These are phyloP conservation scores for Gonapodya sp. DNA, from an alignment of 192 early-diverging fungal genomes.

Conservation along the genomic window DNA sequence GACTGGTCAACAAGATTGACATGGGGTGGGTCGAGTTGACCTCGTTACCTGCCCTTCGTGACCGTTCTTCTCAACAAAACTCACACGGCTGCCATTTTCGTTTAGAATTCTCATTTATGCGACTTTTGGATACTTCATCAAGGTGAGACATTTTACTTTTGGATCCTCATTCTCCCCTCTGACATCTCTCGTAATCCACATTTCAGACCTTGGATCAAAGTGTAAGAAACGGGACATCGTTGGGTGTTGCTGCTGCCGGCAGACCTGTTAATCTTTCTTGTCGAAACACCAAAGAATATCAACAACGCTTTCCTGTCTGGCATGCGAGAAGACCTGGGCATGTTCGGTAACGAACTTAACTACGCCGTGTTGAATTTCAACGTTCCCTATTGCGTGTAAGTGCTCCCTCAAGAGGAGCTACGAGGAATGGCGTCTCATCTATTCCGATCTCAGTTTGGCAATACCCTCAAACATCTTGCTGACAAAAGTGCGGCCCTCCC, in stretches of 20 bases:
- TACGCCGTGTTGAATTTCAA: slow-evolving; percentile 8
- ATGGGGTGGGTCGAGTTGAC: too few species aligned
- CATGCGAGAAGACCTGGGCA: slow-evolving; percentile 3
- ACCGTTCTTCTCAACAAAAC: too few species aligned
- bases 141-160: neutral
- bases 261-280: neutral
- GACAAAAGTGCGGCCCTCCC: slow-evolving; percentile 2
- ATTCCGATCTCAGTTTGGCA: neutral
- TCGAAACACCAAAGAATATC: neutral
- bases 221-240: too few species aligned
- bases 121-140: slow-evolving; percentile 2
- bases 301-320: slow-evolving; percentile 7
- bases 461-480: slow-evolving; percentile 6
- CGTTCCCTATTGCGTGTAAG: slow-evolving; percentile 12
- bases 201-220: neutral
- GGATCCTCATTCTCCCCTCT: neutral
- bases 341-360: slow-evolving; percentile 7
- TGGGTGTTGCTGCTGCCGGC: too few species aligned
- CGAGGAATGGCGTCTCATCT: too few species aligned
- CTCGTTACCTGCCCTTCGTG: too few species aligned
- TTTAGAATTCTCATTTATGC: slow-evolving; percentile 6
- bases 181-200: neutral
- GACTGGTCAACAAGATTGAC: slow-evolving; percentile 1
- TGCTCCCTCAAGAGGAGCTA: too few species aligned
- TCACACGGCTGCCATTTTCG: too few species aligned